Evolutionary conservation across 2,329 filamentous ascomycete species (phyloP), one percentile per base, ranked within the genome.

Genomic region (Diaporthe australafricana): DNA sequence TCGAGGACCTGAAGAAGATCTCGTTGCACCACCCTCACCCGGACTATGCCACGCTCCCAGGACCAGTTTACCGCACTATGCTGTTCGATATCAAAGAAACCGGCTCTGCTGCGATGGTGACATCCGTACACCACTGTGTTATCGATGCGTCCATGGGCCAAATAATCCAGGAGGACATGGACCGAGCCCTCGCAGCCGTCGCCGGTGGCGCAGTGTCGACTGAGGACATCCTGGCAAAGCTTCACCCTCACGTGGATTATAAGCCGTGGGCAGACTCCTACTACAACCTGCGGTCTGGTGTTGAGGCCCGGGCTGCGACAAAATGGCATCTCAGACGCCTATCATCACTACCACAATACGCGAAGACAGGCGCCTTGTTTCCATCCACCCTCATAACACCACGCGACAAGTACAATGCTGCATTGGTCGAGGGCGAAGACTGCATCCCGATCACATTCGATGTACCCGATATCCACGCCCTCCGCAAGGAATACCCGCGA

Each of bases 201-300:
- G 45, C 55, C 22, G 14, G n/a, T 40, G 68, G 68, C 14, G 45
- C 52, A 22, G 38, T 25, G 17, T 52, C 68, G 53, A 53, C 62
- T 1, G 60, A 67, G 50, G 55, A 53, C 1, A 57, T 71, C 1
- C 14, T 73, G 9, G 25, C 68, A 8, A 70, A 50, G 27, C 68
- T 75, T 14, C 69, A 60, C 2, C 55, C 68, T 8, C 74, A 75
- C 56, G 52, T 73, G n/a, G 75, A 75, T 16, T 75, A 72, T 27
- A 72, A 74, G 55, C 50, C 72, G 9, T 75, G 75, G 75, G 74
- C 75, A 5, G 74, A 75, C 65, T 70, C 74, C 1, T 75, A 73
- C 70, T 72, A 70, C 63, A 74, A 70, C 55, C 70, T 66, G 47
- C 65, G 67, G 12, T 69, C 53, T 8, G 70, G 68, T 3, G 55